A percentile compares a stretch with the other conserved stretches of the same genome.
phyloP scores from a whole-genome alignment of 148 eudicot genomes.

The Tetragonia tetragonoides region DNA sequence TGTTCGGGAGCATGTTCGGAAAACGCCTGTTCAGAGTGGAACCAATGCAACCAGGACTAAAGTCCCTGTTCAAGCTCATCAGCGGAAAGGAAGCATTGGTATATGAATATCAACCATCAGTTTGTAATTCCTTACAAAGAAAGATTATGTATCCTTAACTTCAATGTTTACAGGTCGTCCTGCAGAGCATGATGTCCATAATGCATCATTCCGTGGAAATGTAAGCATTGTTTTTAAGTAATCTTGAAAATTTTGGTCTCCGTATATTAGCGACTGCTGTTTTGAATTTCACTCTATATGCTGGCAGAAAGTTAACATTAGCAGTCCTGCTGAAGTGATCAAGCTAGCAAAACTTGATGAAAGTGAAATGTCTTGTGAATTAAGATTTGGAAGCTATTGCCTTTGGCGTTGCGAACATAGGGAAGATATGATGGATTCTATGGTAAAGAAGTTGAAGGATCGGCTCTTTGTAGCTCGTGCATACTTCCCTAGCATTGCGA shows the following conservation, averaged over 20 bases:
- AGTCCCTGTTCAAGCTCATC: conserved; percentile 22
- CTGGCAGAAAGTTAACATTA: conserved; percentile 42
- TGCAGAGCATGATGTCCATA: conserved; percentile 28
- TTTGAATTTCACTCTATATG: not conserved
- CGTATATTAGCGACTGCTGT: not conserved
- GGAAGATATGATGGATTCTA: conserved; percentile 70
- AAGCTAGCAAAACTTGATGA: conserved; percentile 40
- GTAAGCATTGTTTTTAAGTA: conserved; percentile 29
- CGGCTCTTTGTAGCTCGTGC: conserved; percentile 88
- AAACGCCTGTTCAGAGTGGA: conserved; percentile 20
- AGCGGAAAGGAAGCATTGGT: conserved; percentile 25
- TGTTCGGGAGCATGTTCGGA: conserved; percentile 22
- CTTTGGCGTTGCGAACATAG: conserved; percentile 72
- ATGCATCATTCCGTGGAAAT: conserved; percentile 28
- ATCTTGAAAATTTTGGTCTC: not conserved
- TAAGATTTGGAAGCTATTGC: conserved; percentile 90
- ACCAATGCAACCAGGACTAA: conserved; percentile 41
- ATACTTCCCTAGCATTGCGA: conserved; percentile 97
- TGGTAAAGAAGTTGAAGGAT: conserved; percentile 86
- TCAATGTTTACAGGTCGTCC: conserved; percentile 34
- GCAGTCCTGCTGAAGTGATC: conserved; percentile 27
- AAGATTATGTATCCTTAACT: not conserved
- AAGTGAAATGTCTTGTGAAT: conserved; percentile 58
- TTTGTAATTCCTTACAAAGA: not conserved
- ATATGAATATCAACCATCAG: not conserved